Base-by-base conservation (phyloP, 192 early-diverging fungal genomes). In the Oehlia diaphana region DNA sequence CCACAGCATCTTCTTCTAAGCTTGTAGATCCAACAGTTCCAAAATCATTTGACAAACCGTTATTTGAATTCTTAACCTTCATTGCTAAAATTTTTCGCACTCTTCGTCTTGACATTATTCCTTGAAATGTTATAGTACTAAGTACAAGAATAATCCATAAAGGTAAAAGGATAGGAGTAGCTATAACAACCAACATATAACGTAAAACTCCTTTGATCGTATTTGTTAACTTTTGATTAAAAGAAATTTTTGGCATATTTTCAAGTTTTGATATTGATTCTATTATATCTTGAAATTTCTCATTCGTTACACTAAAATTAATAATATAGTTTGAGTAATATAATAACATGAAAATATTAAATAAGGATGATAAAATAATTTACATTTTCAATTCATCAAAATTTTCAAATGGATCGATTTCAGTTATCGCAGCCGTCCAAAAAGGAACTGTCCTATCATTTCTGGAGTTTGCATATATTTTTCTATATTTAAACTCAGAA, bases 401-500 rank as follows among this genome's bases (percentile, higher is more conserved):
- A 9, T 85, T 76, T n/a, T 67, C 28, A 63, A 89, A 89, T 19
- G 84, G 84, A 77, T 89, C 79, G 10, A 82, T 81, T 44, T 84
- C 83, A 31, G 83, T 77, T 42, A 91, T 86, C 26, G 87, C 84
- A 16, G 88, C 88, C 0, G 90, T 91, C 90, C 90, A 91, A 70
- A 86, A 89, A 26, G 89, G 90, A 0, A 91, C 90, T n/a, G 83
- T 87, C 69, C 85, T 82, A 68, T 91, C 90, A 64, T 88, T 86
- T 1, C 66, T 39, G 14, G 84, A 76, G 69, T 91, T 91, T 50
- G 86, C 87, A 66, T 90, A 91, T 8, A 86, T 28, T 23, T 78
- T 67, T 50, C 82, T 73, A n/a, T 80, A 49, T 44, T 87, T 86
- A 64, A 91, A 91, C 61, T 70, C 42, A 9, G 72, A 61, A 28